phyloP scores from a whole-genome alignment of 208 protist species.

The Trypanosoma cruzi region DNA sequence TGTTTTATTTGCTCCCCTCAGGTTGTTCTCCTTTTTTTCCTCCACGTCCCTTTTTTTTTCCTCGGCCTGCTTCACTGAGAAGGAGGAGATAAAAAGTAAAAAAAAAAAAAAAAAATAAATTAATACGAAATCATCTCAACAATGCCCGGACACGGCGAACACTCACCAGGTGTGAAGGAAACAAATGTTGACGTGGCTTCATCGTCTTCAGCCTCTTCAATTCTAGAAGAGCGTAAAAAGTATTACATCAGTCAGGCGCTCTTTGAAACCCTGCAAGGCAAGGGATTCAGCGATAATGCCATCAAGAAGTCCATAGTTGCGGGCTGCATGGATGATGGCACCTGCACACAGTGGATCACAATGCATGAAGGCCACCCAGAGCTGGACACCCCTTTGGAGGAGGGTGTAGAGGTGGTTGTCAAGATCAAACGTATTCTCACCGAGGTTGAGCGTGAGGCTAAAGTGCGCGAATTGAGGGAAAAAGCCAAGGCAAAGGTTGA shows the following conservation, averaged over 20 bases:
- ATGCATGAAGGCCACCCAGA: slow-evolving; percentile 87
- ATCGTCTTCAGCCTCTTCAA: slow-evolving; percentile 7
- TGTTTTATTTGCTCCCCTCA: no score
- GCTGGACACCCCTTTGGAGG: slow-evolving; percentile 75
- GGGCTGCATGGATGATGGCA: slow-evolving; percentile 77
- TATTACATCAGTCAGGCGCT: slow-evolving; percentile 58
- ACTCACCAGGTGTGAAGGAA: background rate
- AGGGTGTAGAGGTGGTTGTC: slow-evolving; percentile 67
- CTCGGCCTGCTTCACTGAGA: background rate
- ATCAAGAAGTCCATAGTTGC: slow-evolving; percentile 89
- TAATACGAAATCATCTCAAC: background rate
- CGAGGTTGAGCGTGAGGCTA: slow-evolving; percentile 67
- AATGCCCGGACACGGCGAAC: slow-evolving; percentile 3
- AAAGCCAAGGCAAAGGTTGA: slow-evolving; percentile 56
- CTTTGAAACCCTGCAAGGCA: slow-evolving; percentile 49
- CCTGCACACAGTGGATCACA: slow-evolving; percentile 83
- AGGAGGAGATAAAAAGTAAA: background rate
- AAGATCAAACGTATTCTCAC: slow-evolving; percentile 69
- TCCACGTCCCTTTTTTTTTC: background rate
- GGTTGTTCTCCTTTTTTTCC: slow-evolving; percentile 11
- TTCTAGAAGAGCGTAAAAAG: slow-evolving; percentile 28
- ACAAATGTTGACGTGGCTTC: background rate
- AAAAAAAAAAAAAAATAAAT: background rate
- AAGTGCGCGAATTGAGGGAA: slow-evolving; percentile 68
- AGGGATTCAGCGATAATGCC: slow-evolving; percentile 85